Conservation (phyloP, 2,329 filamentous ascomycete genomes). For the Clarireedia monteithiana region DNA sequence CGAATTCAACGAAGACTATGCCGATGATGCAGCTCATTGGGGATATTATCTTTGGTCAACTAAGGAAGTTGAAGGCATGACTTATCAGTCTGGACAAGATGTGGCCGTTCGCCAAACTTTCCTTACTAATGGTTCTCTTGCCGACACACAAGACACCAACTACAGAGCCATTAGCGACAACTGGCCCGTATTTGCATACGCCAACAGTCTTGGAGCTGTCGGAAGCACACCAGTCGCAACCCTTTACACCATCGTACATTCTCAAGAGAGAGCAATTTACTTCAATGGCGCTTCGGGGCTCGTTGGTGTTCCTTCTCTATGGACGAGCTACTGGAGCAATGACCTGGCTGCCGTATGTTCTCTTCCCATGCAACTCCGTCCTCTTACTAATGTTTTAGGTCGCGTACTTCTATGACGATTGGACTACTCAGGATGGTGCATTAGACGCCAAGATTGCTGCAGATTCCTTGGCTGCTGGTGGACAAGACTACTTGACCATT, state of each 20-base stretch:
- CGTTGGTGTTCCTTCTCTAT: conserved; percentile 64
- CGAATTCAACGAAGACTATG: conserved; percentile 26
- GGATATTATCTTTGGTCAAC: conserved; percentile 72
- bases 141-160: conserved; percentile 54
- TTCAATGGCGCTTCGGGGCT: conserved; percentile 36
- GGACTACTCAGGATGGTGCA: conserved; percentile 50
- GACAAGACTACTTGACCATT: conserved; percentile 67
- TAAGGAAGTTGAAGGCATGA: conserved; percentile 45
- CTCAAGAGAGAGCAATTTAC: conserved; percentile 22
- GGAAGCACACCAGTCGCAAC: conserved; percentile 14
- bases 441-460: conserved; percentile 64
- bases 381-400: conserved; percentile 31
- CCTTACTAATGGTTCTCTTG: conserved; percentile 50
- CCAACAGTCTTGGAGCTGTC: conserved; percentile 21
- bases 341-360: conserved; percentile 45
- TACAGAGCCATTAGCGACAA: conserved; percentile 62
- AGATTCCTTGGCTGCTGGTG: conserved; percentile 60
- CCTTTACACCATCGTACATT: conserved; percentile 24
- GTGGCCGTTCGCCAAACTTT: conserved; percentile 58
- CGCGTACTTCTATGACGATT: conserved; percentile 74
- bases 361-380: background rate
- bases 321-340: conserved; percentile 65
- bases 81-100: conserved; percentile 64
- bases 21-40: conserved; percentile 59
- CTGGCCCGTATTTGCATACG: conserved; percentile 76